Base-by-base conservation (phyloP, 2,329 filamentous ascomycete species). In the Talaromyces atroroseus region DNA sequence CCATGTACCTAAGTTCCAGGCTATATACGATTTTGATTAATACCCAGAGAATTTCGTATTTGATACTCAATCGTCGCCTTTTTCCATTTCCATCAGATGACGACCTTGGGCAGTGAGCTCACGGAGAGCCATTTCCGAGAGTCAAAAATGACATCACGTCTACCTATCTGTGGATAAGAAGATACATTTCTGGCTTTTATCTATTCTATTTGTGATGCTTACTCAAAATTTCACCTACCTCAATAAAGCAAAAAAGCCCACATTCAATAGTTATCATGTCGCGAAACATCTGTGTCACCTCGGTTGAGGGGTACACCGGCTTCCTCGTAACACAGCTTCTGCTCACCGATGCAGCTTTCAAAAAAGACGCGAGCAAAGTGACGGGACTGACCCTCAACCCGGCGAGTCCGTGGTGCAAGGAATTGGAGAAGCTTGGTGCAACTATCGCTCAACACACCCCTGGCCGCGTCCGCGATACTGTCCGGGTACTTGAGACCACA, bases 301-400 rank as follows among this genome's bases (percentile, higher is more conserved):
- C 78, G 32, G 70, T 73, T 12, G 78, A 81, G 45, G 78, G 79
- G 62, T 71, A 80, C 55, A 80, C 77, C 4, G 78, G 78, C 60
- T 80, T 78, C 60, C 66, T 76, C 57, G 80, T 81, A 61, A 75
- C 76, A 40, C 76, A 81, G 61, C 70, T 80, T 6, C 69, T 80
- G 44, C 72, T 80, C 48, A 75, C 69, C 21, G 62, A 78, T 3
- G 45, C 57, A 29, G 66, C 72, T 21, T 80, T 81, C 68, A 70
- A 68, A 16, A 65, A 65, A 21, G 71, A 76, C 55, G 64, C 79
- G 59, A 66, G 69, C 60, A 72, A 70, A 12, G 64, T 82, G 40
- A 69, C 67, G 24, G 74, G 72, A 11, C 66, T 81, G 5, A 54
- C 74, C 4, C 62, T 79, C 1, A 56, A 80, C 49, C 74, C 77